phyloP scores from a whole-genome alignment of 2,329 filamentous ascomycete species.

The Penicillium psychrosexuale region DNA sequence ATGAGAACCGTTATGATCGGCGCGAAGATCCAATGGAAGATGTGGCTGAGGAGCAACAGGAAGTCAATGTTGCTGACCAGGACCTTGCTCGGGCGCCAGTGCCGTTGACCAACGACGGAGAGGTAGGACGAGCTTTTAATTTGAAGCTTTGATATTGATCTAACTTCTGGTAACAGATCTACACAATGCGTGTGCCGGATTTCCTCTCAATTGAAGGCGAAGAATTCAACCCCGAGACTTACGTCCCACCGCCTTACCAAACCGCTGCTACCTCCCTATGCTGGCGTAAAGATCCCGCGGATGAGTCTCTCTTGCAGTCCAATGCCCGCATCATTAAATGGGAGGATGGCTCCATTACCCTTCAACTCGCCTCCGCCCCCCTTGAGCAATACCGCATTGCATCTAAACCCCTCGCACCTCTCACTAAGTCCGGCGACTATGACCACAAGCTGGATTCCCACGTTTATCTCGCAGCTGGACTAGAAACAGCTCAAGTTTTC shows the following conservation, averaged over 20 bases:
- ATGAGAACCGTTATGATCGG: conserved; percentile 56
- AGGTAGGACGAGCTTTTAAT: conserved; percentile 27
- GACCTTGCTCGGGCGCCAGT: conserved; percentile 56
- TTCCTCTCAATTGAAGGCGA: conserved; percentile 62
- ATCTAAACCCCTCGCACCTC: conserved; percentile 57
- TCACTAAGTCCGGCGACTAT: conserved; percentile 52
- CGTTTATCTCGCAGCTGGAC: conserved; percentile 61
- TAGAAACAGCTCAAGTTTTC: conserved; percentile 56
- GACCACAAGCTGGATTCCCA: conserved; percentile 58
- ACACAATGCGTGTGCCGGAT: conserved; percentile 61
- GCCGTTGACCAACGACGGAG: conserved; percentile 49
- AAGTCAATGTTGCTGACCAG: conserved; percentile 54
- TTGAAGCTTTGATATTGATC: neutral
- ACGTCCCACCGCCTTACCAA: conserved; percentile 60
- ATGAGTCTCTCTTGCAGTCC: conserved; percentile 57
- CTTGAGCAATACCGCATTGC: conserved; percentile 59
- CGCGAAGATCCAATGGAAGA: conserved; percentile 46
- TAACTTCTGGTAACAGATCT: conserved; percentile 44
- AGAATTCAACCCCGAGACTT: conserved; percentile 59
- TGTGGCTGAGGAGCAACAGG: conserved; percentile 43
- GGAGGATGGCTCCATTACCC: conserved; percentile 64
- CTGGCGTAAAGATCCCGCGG: conserved; percentile 62
- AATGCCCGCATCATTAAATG: conserved; percentile 65
- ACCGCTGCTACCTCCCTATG: conserved; percentile 63
- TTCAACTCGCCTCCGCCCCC: conserved; percentile 63